Base-by-base conservation (phyloP, 1,139 yeast genomes). In the Pichia sp. region DNA sequence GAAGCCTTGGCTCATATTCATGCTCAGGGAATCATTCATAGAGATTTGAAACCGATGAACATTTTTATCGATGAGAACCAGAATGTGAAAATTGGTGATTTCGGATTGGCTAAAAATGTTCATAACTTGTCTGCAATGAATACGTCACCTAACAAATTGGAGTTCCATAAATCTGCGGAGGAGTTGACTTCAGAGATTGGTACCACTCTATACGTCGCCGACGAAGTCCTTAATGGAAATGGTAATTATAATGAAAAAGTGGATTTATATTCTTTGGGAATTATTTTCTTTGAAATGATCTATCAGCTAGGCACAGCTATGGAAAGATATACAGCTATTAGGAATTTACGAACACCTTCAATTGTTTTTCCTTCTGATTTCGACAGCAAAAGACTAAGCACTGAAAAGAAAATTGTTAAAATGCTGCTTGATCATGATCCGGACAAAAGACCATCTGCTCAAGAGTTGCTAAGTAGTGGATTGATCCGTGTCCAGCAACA, bases 21-120 rank as follows among this genome's bases (percentile, higher is more conserved):
- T 66, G 76, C 90, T 1, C 95, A 90, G 67, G 98, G 98, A 0
- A 89, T 92, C 53, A 93, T 95, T 61, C 99, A 95, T 70, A 77
- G 99, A 54, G 99, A 95, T 68, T 77, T 95, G 64, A 95, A 95
- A 67, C 99, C 99, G 1, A 87, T 87, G 79, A 95, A 95, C 68
- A 90, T 93, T 69, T 93, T 95, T 73, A 92, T 95, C 62, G 99
- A 93, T 69, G 86, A 87, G 61, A 81, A 89, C 0, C 85, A 87
- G 63, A 90, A 92, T 67, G 84, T 93, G 55, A 95, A 95, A 68
- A 88, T 95, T 38, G 99, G 99, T 62, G 99, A 95, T 67, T 95
- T 95, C 70, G 99, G 99, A 0, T 77, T 95, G 55, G 99, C 99
- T 0, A 92, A 90, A 64, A 88, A 84, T 63, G 84, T 81, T 58